These are phyloP conservation scores for Termitomyces sp. DNA, from an alignment of 768 basidiomycete species.

Conservation along the genomic window DNA sequence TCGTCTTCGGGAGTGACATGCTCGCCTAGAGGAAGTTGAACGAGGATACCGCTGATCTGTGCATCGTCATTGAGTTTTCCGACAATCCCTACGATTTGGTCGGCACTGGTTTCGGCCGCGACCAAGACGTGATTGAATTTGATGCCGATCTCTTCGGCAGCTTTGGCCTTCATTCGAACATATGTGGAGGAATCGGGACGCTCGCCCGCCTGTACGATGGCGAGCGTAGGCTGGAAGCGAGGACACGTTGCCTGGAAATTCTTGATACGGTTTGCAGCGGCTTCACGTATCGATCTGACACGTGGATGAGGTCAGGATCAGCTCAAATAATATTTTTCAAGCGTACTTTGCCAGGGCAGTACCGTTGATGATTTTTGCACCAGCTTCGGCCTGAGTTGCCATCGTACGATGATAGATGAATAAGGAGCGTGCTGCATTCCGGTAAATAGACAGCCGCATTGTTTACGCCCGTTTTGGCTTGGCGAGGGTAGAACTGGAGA, in stretches of 20 bases:
- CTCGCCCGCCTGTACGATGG: constrained; percentile 90
- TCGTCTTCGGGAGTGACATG: constrained; percentile 81
- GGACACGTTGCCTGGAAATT: constrained; percentile 61
- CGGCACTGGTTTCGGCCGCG: constrained; percentile 61
- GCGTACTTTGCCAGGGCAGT: constrained; percentile 77
- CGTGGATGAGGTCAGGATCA: constrained; percentile 1
- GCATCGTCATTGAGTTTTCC: constrained; percentile 80
- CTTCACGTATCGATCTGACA: constrained; percentile 70
- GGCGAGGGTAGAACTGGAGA: background rate
- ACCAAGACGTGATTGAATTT: constrained; percentile 74
- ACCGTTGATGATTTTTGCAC: constrained; percentile 71
- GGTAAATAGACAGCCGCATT: constrained; percentile 17
- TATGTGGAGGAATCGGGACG: constrained; percentile 89
- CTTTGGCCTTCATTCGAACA: constrained; percentile 97
- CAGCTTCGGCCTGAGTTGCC: constrained; percentile 22
- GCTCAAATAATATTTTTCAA: background rate
- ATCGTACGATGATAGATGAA: constrained; percentile 33
- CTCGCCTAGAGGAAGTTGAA: constrained; percentile 89
- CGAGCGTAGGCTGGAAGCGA: constrained; percentile 87
- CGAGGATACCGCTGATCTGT: constrained; percentile 80
- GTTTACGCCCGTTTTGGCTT: constrained; percentile 19
- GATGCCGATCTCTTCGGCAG: constrained; percentile 91
- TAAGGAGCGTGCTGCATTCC: constrained; percentile 21
- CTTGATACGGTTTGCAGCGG: constrained; percentile 66
- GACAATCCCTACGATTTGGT: constrained; percentile 73